phyloP scores from a whole-genome alignment of 352 stramenopile genomes.

The Heterotrichella gracilis region DNA sequence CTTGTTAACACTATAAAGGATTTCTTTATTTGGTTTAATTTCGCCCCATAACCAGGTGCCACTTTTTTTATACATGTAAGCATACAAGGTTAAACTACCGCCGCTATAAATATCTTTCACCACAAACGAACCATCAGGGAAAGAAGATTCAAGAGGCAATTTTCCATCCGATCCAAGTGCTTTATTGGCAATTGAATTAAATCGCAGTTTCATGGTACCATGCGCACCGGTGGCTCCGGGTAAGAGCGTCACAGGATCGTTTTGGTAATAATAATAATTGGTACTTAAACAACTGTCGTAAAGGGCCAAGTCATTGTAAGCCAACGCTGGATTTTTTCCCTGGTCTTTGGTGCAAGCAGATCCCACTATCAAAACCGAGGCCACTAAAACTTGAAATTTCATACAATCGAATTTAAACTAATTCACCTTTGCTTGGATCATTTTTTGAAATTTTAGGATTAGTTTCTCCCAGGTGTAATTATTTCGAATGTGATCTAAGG shows the following conservation, averaged over 20 bases:
- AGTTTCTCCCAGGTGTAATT: not conserved
- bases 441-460: not conserved
- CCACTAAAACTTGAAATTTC: not conserved
- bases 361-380: not conserved
- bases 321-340: not conserved
- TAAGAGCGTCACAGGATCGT: not conserved
- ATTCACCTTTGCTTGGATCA: not conserved
- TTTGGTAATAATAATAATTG: not conserved
- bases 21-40: not conserved
- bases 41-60: not conserved
- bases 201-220: not conserved
- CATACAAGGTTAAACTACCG: not conserved
- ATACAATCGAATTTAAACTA: not conserved
- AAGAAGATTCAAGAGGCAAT: not conserved
- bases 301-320: not conserved
- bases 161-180: not conserved
- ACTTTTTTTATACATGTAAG: not conserved
- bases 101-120: conserved; percentile 10
- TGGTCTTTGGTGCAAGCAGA: not conserved
- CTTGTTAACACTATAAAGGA: not conserved
- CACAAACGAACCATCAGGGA: not conserved
- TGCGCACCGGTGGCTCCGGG: not conserved
- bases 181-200: not conserved
- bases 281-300: not conserved
- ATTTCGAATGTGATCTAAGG: not conserved